phyloP scores from a whole-genome alignment of 192 early-diverging fungal genomes.

The Pilobolus umbonatus region DNA sequence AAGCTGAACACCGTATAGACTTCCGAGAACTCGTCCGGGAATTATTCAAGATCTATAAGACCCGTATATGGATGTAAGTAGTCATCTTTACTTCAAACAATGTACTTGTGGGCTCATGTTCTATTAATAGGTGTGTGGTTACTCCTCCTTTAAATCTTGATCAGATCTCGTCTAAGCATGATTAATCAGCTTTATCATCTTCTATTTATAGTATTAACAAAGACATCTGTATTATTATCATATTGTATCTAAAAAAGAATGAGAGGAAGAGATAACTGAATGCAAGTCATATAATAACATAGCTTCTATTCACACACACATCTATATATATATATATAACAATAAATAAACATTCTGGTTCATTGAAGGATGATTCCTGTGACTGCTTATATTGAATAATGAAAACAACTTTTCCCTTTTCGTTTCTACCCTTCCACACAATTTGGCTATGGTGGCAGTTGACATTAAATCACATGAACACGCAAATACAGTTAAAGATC shows the following conservation, averaged over 20 bases:
- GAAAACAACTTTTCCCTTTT: not conserved
- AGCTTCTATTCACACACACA: too few species aligned
- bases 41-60: conserved; percentile 96
- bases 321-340: too few species aligned
- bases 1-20: conserved; percentile 92
- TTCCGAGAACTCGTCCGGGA: conserved; percentile 95
- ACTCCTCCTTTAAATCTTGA: conserved; percentile 6
- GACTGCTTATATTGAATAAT: too few species aligned
- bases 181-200: not conserved
- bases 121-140: not conserved
- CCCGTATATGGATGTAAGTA: conserved; percentile 91
- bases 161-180: not conserved
- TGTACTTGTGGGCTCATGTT: not conserved
- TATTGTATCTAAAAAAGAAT: too few species aligned
- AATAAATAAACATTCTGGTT: too few species aligned
- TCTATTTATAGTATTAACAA: not conserved
- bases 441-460: not conserved
- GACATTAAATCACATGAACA: not conserved
- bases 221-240: too few species aligned
- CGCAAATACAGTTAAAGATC: conserved; percentile 6
- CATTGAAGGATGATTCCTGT: too few species aligned
- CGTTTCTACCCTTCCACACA: not conserved
- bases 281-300: too few species aligned
- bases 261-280: too few species aligned
- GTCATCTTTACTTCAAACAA: not conserved